Base-by-base conservation (phyloP, 2,329 filamentous ascomycete genomes). In the Myriosclerotinia duriaeana region DNA sequence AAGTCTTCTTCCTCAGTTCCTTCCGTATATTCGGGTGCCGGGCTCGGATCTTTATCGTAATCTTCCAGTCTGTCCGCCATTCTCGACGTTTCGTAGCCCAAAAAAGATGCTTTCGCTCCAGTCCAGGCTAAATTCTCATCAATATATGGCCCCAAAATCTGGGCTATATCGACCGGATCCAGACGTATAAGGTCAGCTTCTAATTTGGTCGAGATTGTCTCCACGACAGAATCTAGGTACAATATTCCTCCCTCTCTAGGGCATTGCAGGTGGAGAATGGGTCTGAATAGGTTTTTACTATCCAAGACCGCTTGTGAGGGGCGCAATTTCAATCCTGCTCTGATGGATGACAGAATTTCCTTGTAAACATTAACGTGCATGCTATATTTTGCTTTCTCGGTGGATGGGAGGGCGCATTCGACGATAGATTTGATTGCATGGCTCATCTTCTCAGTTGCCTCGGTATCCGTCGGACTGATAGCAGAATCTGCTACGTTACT, bases 131-230 rank as follows among this genome's bases (percentile, higher is more conserved):
- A 68, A 68, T 83, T 82, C 72, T 90, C 87, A 5, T 88, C 89
- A 12, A 93, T 78, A 72, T 93, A 92, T 53, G 86, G 82, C 3
- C 88, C 89, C 0, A 89, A 82, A 36, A 95, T 79, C 60, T 88
- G 83, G 3, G 89, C 89, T 64, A 96, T 78, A 73, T 90, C 88
- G 69, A 88, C 84, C 1, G 91, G 86, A 73, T 88, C 85, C 14
- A 96, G 75, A 26, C 85, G 83, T 42, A 95, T 78, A 3, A 94
- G 74, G 70, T 94, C 87, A 3, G 90, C 88, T 8, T 79, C 79
- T 7, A 90, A 79, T 44, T 86, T 82, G 15, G 79, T 79, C 0
- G 90, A 89, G 53, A 89, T 79, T 61, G 85, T 82, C 67, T 85
- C 82, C 2, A 93, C 84, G n/a, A 91, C 79, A 4, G 79, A 77